Percentiles rank a stretch among this genome's conserved stretches.
These are phyloP conservation scores for Solanum peruvianum DNA, from an alignment of 257 asterid genomes.

Conservation along the genomic window DNA sequence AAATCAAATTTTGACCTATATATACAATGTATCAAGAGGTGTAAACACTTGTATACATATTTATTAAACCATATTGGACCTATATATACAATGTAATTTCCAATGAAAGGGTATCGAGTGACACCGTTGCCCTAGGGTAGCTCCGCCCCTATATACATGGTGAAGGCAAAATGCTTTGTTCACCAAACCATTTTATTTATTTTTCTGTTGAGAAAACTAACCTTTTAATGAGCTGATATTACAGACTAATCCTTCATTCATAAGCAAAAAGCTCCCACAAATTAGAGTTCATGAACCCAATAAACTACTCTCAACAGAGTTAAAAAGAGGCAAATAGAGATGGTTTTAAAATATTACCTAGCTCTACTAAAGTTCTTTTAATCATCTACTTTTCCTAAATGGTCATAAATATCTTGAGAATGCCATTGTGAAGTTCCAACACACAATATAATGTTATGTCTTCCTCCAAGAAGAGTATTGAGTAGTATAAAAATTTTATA, in stretches of 20 bases:
- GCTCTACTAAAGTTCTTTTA: neutral
- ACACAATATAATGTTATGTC: neutral
- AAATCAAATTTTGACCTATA: too few species aligned
- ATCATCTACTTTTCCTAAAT: neutral
- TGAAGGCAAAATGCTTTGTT: too few species aligned
- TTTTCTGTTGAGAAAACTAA: too few species aligned
- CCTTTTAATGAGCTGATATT: neutral
- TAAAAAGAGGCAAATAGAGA: neutral
- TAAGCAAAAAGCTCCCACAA: neutral
- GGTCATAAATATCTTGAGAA: neutral
- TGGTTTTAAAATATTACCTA: neutral
- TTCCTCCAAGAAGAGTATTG: neutral
- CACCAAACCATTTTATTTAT: too few species aligned
- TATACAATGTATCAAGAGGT: too few species aligned
- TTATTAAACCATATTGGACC: too few species aligned
- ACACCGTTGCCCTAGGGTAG: too few species aligned
- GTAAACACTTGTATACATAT: too few species aligned
- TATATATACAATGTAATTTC: too few species aligned
- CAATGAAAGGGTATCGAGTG: too few species aligned
- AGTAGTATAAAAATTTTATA: neutral
- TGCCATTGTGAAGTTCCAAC: neutral
- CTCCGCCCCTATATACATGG: too few species aligned
- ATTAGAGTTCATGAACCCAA: neutral
- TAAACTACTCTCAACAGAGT: neutral
- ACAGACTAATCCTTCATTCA: neutral